phyloP scores from a whole-genome alignment of 1,284 basidiomycete species.

The Cutaneotrichosporon sp. region DNA sequence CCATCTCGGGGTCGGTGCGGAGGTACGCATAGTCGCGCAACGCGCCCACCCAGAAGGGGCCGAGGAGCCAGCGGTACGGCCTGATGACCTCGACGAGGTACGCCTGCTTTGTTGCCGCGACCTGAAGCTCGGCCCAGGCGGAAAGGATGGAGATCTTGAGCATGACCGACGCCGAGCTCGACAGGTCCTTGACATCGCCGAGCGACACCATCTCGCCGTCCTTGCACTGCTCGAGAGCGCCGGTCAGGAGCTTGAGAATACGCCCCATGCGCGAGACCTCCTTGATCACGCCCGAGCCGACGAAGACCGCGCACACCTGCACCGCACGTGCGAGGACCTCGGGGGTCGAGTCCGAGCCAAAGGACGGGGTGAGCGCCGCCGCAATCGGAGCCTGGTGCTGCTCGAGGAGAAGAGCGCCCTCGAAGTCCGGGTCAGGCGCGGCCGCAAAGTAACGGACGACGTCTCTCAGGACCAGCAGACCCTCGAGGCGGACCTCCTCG shows the following conservation, averaged over 20 bases:
- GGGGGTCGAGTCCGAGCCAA: constrained; percentile 90
- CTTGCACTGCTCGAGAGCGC: constrained; percentile 86
- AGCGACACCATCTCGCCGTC: constrained; percentile 80
- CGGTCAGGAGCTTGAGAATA: constrained; percentile 84
- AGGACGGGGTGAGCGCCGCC: constrained; percentile 96
- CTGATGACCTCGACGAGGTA: constrained; percentile 82
- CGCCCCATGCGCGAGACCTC: constrained; percentile 89
- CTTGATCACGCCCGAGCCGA: constrained; percentile 92
- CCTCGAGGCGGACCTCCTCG: constrained; percentile 92
- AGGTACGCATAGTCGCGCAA: constrained; percentile 91
- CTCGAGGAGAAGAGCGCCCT: constrained; percentile 86
- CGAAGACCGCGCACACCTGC: constrained; percentile 91
- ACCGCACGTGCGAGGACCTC: constrained; percentile 92
- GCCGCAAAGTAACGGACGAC: constrained; percentile 89
- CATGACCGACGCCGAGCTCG: constrained; percentile 94
- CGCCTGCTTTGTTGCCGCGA: constrained; percentile 70
- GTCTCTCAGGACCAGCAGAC: constrained; percentile 83
- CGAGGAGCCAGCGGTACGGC: constrained; percentile 74
- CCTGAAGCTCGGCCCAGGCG: constrained; percentile 93
- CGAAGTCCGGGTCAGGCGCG: constrained; percentile 89
- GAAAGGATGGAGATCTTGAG: constrained; percentile 88
- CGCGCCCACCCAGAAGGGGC: constrained; percentile 83
- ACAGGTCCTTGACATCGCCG: constrained; percentile 82
- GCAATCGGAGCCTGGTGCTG: constrained; percentile 99
- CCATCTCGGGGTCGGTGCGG: constrained; percentile 80